phyloP scores from a whole-genome alignment of 2,329 filamentous ascomycete species.

The Leptodontidium sp. region DNA sequence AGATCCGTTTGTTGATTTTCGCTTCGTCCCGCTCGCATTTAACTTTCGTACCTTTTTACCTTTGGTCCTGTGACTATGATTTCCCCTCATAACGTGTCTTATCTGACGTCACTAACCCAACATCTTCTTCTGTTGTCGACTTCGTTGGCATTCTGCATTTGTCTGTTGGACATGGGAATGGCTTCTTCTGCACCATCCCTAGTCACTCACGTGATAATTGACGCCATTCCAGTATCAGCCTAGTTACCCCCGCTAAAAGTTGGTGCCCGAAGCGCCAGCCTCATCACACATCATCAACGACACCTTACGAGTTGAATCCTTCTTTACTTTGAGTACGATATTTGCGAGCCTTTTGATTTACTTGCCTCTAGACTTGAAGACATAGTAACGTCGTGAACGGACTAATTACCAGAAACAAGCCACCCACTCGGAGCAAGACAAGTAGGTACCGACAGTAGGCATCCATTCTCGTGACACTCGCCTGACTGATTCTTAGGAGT shows the following conservation, averaged over 20 bases:
- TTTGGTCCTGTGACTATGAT: no score
- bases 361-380: constrained; percentile 7
- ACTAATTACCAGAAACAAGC: background rate
- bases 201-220: constrained; percentile 19
- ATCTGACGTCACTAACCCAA: no score
- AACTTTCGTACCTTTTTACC: no score
- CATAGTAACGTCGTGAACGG: background rate
- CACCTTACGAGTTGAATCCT: constrained; percentile 14
- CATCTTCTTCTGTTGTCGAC: no score
- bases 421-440: constrained; percentile 16
- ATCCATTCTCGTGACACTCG: background rate
- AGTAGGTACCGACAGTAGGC: background rate
- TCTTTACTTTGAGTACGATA: constrained; percentile 4
- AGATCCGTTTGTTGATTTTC: no score
- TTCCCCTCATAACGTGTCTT: no score
- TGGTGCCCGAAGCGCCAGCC: constrained; percentile 17
- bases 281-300: constrained; percentile 13
- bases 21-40: no score
- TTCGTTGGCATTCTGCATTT: no score
- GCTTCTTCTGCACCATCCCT: no score
- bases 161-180: no score
- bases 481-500: constrained; percentile 7
- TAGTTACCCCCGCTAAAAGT: constrained; percentile 3
- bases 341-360: constrained; percentile 13
- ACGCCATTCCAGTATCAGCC: constrained; percentile 15